Conservation (phyloP, 257 asterid genomes). For the Rehmannia glutinosa region DNA sequence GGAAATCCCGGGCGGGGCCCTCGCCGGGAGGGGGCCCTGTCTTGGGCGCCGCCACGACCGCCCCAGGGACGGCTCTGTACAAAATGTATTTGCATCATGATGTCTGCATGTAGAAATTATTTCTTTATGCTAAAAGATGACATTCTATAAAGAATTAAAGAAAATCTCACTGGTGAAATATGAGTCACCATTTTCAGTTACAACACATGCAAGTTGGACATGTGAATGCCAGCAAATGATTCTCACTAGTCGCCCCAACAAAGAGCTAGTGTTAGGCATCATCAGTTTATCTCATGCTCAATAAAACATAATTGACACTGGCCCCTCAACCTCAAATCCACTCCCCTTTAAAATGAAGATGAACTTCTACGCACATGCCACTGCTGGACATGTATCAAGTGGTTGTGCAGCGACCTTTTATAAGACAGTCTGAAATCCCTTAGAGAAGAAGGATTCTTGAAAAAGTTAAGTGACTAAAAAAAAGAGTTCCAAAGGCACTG, state of each 20-base stretch:
- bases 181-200: neutral
- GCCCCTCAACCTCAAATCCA: neutral
- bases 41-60: no score
- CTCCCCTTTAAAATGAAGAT: no score
- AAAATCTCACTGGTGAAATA: neutral
- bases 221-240: neutral
- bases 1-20: no score
- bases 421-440: no score
- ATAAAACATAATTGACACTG: neutral
- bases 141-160: neutral
- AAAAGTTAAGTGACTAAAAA: neutral
- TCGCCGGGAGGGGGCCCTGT: no score
- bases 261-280: neutral
- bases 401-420: no score
- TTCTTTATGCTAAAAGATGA: neutral
- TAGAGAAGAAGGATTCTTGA: neutral
- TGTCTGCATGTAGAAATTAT: neutral
- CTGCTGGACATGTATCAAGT: no score
- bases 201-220: neutral
- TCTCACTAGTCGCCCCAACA: neutral
- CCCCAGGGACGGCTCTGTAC: no score
- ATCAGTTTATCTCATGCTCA: no score
- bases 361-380: no score
- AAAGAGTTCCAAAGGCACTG: neutral
- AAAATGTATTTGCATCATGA: neutral